These are phyloP conservation scores for Amorphotheca resinae DNA, from an alignment of 495 filamentous ascomycete species.

Conservation along the genomic window DNA sequence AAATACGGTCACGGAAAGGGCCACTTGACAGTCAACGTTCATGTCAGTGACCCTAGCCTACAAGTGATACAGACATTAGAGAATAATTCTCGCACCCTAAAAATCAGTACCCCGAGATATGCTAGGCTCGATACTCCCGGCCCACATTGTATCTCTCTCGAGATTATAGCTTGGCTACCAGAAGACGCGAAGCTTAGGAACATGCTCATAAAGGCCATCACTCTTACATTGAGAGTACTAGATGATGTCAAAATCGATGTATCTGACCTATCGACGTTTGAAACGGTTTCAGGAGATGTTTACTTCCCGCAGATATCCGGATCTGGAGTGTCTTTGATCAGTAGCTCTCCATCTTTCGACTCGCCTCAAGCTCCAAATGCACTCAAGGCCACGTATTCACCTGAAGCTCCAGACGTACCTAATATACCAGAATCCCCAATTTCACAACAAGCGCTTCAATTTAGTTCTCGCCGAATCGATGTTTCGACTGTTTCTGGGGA, in stretches of 20 bases:
- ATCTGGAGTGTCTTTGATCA: too few relatives aligned
- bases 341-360: too few relatives aligned
- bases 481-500: constrained; percentile 10
- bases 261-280: constrained; percentile 4
- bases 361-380: neutral
- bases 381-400: neutral
- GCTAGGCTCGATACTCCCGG: neutral
- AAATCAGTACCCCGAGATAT: constrained; percentile 13
- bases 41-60: constrained; percentile 11
- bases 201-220: constrained; percentile 8
- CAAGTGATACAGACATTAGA: constrained; percentile 8
- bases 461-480: constrained; percentile 10
- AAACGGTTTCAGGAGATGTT: constrained; percentile 10
- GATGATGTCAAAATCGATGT: constrained; percentile 16
- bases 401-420: neutral
- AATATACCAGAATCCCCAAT: neutral
- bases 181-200: constrained; percentile 12
- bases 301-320: constrained; percentile 4
- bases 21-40: constrained; percentile 11
- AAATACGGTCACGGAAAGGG: constrained; percentile 6
- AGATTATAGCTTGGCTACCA: constrained; percentile 18
- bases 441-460: neutral
- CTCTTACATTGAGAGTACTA: constrained; percentile 12
- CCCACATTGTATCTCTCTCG: constrained; percentile 15
- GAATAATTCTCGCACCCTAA: constrained; percentile 5